A percentile compares a stretch with the other conserved stretches of the same genome.
phyloP scores from a whole-genome alignment of 2,329 filamentous ascomycete genomes.

The Chaetothyriales sp. region DNA sequence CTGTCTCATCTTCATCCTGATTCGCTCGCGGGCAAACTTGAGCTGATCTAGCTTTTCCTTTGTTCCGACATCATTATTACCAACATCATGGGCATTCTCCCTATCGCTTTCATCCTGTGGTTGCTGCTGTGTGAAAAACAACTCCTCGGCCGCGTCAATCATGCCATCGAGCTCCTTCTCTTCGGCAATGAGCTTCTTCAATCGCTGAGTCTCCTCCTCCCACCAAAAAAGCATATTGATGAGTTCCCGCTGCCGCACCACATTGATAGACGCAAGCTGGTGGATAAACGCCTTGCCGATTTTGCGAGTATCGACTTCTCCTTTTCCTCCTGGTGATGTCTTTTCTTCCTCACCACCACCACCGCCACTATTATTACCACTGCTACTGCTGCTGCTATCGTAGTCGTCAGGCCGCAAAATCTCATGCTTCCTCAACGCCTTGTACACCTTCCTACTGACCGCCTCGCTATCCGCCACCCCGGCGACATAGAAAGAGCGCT shows the following conservation, averaged over 20 bases:
- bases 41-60: slow-evolving; percentile 9
- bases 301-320: slow-evolving; percentile 8
- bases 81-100: background rate
- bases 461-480: slow-evolving; percentile 10
- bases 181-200: slow-evolving; percentile 11
- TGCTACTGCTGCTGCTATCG: background rate
- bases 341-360: background rate
- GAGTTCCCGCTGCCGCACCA: slow-evolving; percentile 8
- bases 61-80: background rate
- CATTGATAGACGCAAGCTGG: slow-evolving; percentile 9
- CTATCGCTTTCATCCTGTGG: background rate
- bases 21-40: slow-evolving; percentile 12
- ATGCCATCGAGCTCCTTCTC: slow-evolving; percentile 7
- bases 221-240: slow-evolving; percentile 14
- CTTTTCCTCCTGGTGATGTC: background rate
- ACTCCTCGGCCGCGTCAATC: slow-evolving; percentile 1
- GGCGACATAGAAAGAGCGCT: slow-evolving; percentile 11
- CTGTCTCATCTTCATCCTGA: slow-evolving; percentile 14
- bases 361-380: background rate
- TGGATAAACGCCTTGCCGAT: slow-evolving; percentile 11
- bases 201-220: slow-evolving; percentile 14
- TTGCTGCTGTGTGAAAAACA: background rate
- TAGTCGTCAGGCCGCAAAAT: slow-evolving; percentile 4
- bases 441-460: slow-evolving; percentile 7
- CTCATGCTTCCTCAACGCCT: slow-evolving; percentile 6